These are phyloP conservation scores for Inosperma sp. DNA, from an alignment of 768 basidiomycete species.

Conservation along the genomic window DNA sequence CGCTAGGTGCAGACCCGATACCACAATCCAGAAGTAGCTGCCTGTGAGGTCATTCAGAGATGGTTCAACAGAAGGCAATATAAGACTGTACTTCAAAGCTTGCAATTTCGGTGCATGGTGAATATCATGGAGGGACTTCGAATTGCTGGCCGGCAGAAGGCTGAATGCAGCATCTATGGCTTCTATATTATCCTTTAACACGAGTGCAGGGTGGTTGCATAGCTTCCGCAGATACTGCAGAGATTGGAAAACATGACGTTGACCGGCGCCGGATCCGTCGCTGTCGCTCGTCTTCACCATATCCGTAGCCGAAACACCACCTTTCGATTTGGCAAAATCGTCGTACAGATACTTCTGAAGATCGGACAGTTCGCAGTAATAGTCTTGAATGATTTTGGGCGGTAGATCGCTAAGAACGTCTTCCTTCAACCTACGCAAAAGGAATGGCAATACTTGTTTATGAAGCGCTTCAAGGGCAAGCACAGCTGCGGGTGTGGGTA, in stretches of 20 bases:
- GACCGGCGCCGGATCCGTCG: slow-evolving; percentile 40
- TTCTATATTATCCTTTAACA: slow-evolving; percentile 69
- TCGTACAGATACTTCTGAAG: slow-evolving; percentile 94
- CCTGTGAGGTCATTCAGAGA: slow-evolving; percentile 36
- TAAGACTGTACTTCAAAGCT: slow-evolving; percentile 68
- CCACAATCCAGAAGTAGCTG: slow-evolving; percentile 95
- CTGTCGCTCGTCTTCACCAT: slow-evolving; percentile 48
- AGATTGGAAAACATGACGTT: slow-evolving; percentile 94
- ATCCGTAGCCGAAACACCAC: slow-evolving; percentile 57
- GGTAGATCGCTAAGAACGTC: slow-evolving; percentile 94
- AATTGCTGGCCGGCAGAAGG: slow-evolving; percentile 39
- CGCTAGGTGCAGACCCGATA: slow-evolving; percentile 57
- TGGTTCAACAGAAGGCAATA: background rate
- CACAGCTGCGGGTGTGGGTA: slow-evolving; percentile 53
- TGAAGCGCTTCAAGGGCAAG: slow-evolving; percentile 93
- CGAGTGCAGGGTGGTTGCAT: slow-evolving; percentile 94
- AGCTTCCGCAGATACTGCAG: slow-evolving; percentile 95
- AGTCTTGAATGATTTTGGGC: slow-evolving; percentile 99
- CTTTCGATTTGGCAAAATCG: slow-evolving; percentile 81
- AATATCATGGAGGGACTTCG: slow-evolving; percentile 62
- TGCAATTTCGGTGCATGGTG: slow-evolving; percentile 91
- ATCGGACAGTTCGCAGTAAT: slow-evolving; percentile 95
- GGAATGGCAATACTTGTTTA: slow-evolving; percentile 98
- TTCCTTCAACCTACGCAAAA: slow-evolving; percentile 93
- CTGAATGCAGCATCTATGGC: slow-evolving; percentile 55